Evolutionary conservation across 2,329 filamentous ascomycete species (phyloP), one percentile per base, ranked within the genome.

Genomic region (Ophiostoma sp.): DNA sequence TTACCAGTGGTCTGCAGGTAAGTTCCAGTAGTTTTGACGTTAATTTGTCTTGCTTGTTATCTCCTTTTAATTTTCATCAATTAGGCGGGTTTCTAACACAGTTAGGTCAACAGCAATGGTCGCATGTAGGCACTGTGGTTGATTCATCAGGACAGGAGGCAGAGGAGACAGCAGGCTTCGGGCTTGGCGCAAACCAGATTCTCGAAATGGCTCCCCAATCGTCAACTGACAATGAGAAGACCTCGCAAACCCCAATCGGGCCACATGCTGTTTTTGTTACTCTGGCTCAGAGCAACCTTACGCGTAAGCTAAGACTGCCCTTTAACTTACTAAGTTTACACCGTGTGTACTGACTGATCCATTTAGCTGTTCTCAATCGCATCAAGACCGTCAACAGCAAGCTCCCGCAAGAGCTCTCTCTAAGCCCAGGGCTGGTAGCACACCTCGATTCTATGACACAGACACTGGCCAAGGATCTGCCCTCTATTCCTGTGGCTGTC

Each of bases 51-150:
- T 33, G 31, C 3, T 41, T 10, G 23, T 20, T 11, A 31, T 33
- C 1, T 27, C 35, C 4, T 31, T 20, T 31, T 39, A 7, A 7
- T 7, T 65, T n/a, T 20, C 11, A 3, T 57, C 3, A 8, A 31
- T 36, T 1, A 5, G 15, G 6, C 2, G 17, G 17, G 17, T 20
- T 48, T 48, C 44, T 48, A 48, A 48, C 44, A n/a, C 17, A 17
- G n/a, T n/a, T 69, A 80, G 81, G 86, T 73, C 84, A 89, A 72
- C 84, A 87, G 68, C 84, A 93, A 77, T 97, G 94, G 94, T 83
- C 93, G 71, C 90, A 90, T 73, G 90, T 98, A 10, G 95, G 95
- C n/a, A 96, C 93, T 0, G 94, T 99, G 0, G 95, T 98, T 13
- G 93, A 96, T 10, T 73, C 73, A 3, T 69, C 72, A 2, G 66